These are phyloP conservation scores for Trichoderma asperellum DNA, from an alignment of 2,329 filamentous ascomycete genomes.

Conservation along the genomic window DNA sequence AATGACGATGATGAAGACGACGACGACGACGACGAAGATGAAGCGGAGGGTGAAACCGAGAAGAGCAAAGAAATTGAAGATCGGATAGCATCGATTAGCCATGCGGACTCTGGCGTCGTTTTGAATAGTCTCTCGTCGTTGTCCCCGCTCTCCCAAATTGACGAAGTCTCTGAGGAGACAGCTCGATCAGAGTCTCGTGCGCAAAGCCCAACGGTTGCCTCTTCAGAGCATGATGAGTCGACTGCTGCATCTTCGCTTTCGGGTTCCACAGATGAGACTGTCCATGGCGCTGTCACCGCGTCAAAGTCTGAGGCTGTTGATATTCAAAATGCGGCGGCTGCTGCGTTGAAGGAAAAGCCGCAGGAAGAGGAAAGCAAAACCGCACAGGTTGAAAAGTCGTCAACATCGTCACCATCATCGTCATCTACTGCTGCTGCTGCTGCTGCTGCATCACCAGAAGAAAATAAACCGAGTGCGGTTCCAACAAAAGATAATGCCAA, in stretches of 20 bases:
- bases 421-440: not conserved
- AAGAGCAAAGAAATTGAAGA: constrained; percentile 32
- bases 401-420: not conserved
- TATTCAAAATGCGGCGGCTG: not conserved
- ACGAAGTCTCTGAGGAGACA: constrained; percentile 53
- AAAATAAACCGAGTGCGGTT: not conserved
- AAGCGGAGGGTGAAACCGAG: constrained; percentile 31
- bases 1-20: constrained; percentile 13
- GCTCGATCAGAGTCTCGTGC: constrained; percentile 61
- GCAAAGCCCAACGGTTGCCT: constrained; percentile 56
- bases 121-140: constrained; percentile 51
- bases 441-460: not conserved
- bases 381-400: not conserved
- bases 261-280: constrained; percentile 64
- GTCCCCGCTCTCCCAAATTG: constrained; percentile 48
- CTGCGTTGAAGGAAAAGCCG: not conserved
- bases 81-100: constrained; percentile 46
- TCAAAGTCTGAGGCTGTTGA: not conserved
- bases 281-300: constrained; percentile 39
- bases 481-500: constrained; percentile 1
- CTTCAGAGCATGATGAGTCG: constrained; percentile 59
- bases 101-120: constrained; percentile 60
- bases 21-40: constrained; percentile 10
- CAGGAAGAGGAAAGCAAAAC: not conserved
- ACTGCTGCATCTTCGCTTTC: constrained; percentile 68